These are phyloP conservation scores for Meripilus lineatus DNA, from an alignment of 1,284 basidiomycete genomes.

Conservation along the genomic window DNA sequence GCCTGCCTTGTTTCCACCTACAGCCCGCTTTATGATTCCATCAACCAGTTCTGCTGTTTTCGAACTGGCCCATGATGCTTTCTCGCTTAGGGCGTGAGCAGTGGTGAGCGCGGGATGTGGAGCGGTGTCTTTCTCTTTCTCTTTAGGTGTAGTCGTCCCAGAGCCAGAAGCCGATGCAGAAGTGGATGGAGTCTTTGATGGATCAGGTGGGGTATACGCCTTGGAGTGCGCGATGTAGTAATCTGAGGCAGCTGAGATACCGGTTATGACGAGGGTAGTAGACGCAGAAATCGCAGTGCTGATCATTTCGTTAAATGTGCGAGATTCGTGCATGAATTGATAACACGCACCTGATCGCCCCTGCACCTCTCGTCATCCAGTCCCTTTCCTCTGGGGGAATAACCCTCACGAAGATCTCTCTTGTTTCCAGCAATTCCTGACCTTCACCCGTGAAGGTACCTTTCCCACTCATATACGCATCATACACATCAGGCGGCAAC, in stretches of 20 bases:
- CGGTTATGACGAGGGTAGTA: slow-evolving; percentile 58
- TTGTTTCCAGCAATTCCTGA: slow-evolving; percentile 36
- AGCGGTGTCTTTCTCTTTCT: slow-evolving; percentile 22
- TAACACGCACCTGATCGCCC: slow-evolving; percentile 54
- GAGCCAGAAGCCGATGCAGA: slow-evolving; percentile 24
- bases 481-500: slow-evolving; percentile 40
- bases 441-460: slow-evolving; percentile 22
- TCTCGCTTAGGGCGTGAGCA: slow-evolving; percentile 60
- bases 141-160: slow-evolving; percentile 2
- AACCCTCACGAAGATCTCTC: slow-evolving; percentile 51
- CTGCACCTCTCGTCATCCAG: slow-evolving; percentile 69
- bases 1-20: slow-evolving; percentile 15
- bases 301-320: not conserved
- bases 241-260: slow-evolving; percentile 58
- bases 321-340: not conserved
- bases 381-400: slow-evolving; percentile 68
- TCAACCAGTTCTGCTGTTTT: slow-evolving; percentile 64
- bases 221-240: slow-evolving; percentile 58
- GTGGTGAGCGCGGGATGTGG: slow-evolving; percentile 43
- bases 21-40: slow-evolving; percentile 48
- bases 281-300: slow-evolving; percentile 68
- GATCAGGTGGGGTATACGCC: slow-evolving; percentile 34
- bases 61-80: slow-evolving; percentile 62
- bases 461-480: slow-evolving; percentile 25
- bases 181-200: slow-evolving; percentile 25